phyloP scores from a whole-genome alignment of 345 rosid genomes.

The Pugionium cornutum region DNA sequence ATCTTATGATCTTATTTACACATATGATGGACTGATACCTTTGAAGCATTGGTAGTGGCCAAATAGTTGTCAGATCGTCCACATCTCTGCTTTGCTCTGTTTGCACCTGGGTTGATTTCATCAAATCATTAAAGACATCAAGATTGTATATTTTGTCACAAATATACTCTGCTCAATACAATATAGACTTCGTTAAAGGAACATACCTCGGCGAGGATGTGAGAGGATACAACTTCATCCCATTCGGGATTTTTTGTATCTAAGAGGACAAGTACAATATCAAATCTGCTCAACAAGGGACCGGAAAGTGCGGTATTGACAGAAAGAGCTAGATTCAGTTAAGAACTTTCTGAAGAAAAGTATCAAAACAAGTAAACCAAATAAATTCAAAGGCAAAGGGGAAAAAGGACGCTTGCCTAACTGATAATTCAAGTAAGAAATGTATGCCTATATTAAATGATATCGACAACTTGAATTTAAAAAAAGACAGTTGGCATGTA shows the following conservation, averaged over 20 bases:
- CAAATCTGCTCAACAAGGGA: constrained; percentile 93
- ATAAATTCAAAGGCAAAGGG: not conserved
- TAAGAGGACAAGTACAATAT: constrained; percentile 85
- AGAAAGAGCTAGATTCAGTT: constrained; percentile 74
- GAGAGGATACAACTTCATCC: constrained; percentile 98
- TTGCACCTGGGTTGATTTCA: constrained; percentile 51
- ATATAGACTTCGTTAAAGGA: not conserved
- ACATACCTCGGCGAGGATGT: constrained; percentile 85
- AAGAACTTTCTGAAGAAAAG: constrained; percentile 42
- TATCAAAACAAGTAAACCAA: not conserved
- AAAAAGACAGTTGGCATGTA: constrained; percentile 6
- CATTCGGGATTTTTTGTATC: constrained; percentile 98
- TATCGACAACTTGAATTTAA: not conserved
- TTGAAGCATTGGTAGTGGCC: constrained; percentile 80
- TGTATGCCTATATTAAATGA: not conserved
- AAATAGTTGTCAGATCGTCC: constrained; percentile 56
- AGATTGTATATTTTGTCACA: not conserved
- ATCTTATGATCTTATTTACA: not conserved
- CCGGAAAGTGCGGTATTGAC: constrained; percentile 95
- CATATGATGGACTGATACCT: constrained; percentile 46
- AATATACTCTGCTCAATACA: not conserved
- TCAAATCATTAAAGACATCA: constrained; percentile 18
- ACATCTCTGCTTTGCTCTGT: constrained; percentile 40
- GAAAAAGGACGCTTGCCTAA: not conserved
- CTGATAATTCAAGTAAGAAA: constrained; percentile 1